Percentiles rank a stretch among this genome's conserved stretches.
Evolutionary conservation across 1,139 yeast genomes (phyloP).

Genomic region (Lodderomyces metapsilosis): DNA sequence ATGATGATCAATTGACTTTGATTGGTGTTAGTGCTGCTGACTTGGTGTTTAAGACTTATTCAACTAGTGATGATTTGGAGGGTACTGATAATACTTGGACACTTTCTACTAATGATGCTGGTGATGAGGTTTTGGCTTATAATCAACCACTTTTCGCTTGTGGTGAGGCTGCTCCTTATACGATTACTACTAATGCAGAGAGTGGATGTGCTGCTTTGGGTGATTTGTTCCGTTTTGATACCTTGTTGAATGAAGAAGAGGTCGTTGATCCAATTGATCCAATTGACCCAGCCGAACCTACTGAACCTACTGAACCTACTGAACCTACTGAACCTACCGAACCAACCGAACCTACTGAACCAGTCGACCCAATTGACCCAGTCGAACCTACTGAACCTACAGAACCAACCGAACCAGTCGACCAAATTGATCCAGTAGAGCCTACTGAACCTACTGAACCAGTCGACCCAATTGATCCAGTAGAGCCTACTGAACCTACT

Average conservation of each 20-base stretch:
- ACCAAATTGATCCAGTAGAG: conserved; percentile 22
- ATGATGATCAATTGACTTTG: not conserved
- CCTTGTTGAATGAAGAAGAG: not conserved
- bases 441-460: conserved; percentile 4
- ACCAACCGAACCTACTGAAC: conserved; percentile 1
- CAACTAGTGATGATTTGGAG: not conserved
- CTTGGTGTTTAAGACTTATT: not conserved
- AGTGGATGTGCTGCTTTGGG: not conserved
- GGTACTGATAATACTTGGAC: conserved; percentile 1
- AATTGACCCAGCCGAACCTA: conserved; percentile 9
- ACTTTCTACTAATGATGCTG: not conserved
- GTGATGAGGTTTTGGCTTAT: not conserved
- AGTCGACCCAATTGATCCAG: not conserved
- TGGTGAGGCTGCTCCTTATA: not conserved
- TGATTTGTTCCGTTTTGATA: not conserved
- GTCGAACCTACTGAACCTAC: not conserved
- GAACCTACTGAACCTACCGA: conserved; percentile 1
- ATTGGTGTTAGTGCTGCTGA: not conserved
- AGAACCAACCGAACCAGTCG: conserved; percentile 4
- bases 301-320: not conserved
- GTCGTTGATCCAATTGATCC: not conserved
- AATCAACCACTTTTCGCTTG: not conserved
- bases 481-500: conserved; percentile 1
- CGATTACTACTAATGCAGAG: not conserved
- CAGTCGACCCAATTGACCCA: not conserved